phyloP scores from a whole-genome alignment of 2,329 filamentous ascomycete genomes.

The Pseudocercospora eumusae region DNA sequence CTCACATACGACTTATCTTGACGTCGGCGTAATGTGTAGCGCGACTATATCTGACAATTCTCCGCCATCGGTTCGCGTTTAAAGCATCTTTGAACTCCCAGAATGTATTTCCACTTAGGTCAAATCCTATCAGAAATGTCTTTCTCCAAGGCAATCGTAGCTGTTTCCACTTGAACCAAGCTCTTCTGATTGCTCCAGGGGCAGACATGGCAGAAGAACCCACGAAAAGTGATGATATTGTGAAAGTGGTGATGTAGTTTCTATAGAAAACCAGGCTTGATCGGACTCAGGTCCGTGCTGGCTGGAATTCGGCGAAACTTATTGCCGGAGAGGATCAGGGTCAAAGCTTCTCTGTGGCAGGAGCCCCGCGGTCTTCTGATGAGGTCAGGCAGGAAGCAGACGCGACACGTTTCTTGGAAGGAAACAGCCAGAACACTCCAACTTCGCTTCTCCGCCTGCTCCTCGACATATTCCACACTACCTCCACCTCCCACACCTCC shows the following conservation, averaged over 20 bases:
- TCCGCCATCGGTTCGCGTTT: constrained; percentile 55
- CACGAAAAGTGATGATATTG: constrained; percentile 9
- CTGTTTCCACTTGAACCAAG: constrained; percentile 66
- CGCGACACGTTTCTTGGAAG: constrained; percentile 14
- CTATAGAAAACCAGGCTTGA: background rate
- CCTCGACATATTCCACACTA: background rate
- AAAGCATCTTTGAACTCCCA: constrained; percentile 66
- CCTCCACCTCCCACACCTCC: constrained; percentile 1
- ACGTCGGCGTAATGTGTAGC: constrained; percentile 59
- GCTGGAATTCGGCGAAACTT: background rate
- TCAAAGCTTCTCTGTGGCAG: background rate
- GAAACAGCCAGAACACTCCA: background rate
- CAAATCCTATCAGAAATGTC: constrained; percentile 60
- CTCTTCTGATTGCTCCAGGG: constrained; percentile 43
- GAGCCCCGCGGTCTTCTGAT: constrained; percentile 13
- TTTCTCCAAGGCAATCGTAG: constrained; percentile 63
- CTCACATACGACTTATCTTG: constrained; percentile 56
- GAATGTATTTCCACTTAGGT: constrained; percentile 65
- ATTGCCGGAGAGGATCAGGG: background rate
- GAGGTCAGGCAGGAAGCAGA: constrained; percentile 10
- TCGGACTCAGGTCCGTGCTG: background rate
- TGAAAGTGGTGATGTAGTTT: constrained; percentile 8
- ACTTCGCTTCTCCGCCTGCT: constrained; percentile 1
- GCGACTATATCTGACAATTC: constrained; percentile 59
- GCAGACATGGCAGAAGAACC: constrained; percentile 40